A percentile compares a stretch with the other conserved stretches of the same genome.
Conservation (phyloP, 352 stramenopile genomes). For the Globisporangium parvum region DNA sequence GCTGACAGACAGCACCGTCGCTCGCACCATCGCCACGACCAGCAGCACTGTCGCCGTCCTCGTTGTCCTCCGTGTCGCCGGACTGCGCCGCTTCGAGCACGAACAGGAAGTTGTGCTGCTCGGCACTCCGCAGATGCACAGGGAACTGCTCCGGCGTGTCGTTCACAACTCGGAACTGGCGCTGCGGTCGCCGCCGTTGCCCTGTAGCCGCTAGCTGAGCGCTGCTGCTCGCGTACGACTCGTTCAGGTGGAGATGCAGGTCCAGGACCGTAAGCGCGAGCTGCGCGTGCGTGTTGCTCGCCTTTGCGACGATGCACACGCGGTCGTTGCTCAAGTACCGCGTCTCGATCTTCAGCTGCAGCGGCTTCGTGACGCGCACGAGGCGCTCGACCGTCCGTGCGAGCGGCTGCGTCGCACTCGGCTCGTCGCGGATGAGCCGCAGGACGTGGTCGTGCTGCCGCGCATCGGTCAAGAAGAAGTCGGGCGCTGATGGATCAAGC, state of each 20-base stretch:
- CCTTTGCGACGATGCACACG: slow-evolving; percentile 44
- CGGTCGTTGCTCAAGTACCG: slow-evolving; percentile 26
- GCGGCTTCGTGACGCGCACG: slow-evolving; percentile 43
- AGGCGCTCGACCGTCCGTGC: slow-evolving; percentile 40
- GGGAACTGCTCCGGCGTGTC: slow-evolving; percentile 47
- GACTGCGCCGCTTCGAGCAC: slow-evolving; percentile 29
- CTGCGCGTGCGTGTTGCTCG: slow-evolving; percentile 35
- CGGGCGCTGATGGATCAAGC: slow-evolving; percentile 1
- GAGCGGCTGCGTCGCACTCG: slow-evolving; percentile 29
- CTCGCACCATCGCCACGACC: neutral
- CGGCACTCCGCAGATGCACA: slow-evolving; percentile 37
- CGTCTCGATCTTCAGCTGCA: slow-evolving; percentile 56
- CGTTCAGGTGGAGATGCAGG: slow-evolving; percentile 58
- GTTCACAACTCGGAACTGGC: slow-evolving; percentile 30
- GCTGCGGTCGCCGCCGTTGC: neutral
- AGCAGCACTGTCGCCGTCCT: neutral
- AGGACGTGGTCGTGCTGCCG: slow-evolving; percentile 31
- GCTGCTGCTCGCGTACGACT: slow-evolving; percentile 8
- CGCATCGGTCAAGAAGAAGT: slow-evolving; percentile 27
- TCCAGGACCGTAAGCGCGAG: slow-evolving; percentile 45
- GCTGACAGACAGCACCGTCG: neutral
- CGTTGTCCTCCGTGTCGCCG: slow-evolving; percentile 6
- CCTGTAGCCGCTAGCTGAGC: neutral
- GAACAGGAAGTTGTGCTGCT: slow-evolving; percentile 66
- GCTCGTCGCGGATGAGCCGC: slow-evolving; percentile 41